Base-by-base conservation (phyloP, 164 flowering plant genomes). In the Piper betle region DNA sequence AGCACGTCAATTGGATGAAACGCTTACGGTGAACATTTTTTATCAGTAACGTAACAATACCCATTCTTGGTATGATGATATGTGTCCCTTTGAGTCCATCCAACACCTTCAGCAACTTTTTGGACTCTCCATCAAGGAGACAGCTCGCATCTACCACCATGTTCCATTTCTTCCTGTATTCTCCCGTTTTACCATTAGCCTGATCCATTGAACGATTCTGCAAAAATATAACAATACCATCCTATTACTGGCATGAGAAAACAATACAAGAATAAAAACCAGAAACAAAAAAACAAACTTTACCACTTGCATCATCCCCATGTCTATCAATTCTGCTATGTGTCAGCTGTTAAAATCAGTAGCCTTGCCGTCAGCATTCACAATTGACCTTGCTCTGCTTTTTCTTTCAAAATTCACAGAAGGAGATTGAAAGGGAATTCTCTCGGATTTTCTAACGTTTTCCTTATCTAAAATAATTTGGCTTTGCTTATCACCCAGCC, bases 31-130 rank as follows among this genome's bases (percentile, higher is more conserved):
- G 15, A 25, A 46, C n/a, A 39, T n/a, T 15, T 58, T 17, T 37
- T 5, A 25, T 19, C 59, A 64, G 46, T 10, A 62, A 20, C 39
- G 46, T 6, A 39, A 37, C 39, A 50, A 70, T 87, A 90, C 99
- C 96, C 68, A 78, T 79, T 74, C 82, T 79, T 40, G 99, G 99
- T 66, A 93, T 79, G 65, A 90, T 71, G 54, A 93, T 75, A 15
- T 64, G 82, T 64, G 96, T 93, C 60, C 93, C 85, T 64, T 73
- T 81, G 57, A 90, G 77, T 68, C 99, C 97, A 75, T 91, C 82
- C 64, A 93, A 63, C 56, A 90, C 88, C 76, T 81, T 82, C 60
- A 93, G 67, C 6, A 90, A 77, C 72, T 78, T 84, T 71, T 82
- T 77, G 17, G 97, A 85, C 40, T 82, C 78, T 63, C 72, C 82